phyloP scores from a whole-genome alignment of 2,329 filamentous ascomycete genomes.

The Botrytis hyacinthi region DNA sequence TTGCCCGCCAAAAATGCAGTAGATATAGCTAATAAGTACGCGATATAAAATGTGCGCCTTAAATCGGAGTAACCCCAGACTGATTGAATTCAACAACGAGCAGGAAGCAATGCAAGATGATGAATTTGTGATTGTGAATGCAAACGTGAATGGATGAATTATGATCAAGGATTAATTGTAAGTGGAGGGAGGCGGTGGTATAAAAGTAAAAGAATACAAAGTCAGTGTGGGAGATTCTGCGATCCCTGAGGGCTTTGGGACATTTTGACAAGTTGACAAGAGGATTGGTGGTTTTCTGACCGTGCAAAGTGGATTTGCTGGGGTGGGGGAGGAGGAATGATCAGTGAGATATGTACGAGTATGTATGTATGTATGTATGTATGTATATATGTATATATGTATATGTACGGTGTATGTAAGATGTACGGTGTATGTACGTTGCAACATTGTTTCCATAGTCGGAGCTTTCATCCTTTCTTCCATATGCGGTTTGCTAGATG shows the following conservation, averaged over 20 bases:
- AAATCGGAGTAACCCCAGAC: slow-evolving; percentile 6
- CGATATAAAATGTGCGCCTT: neutral
- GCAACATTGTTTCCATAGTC: neutral
- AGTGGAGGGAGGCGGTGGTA: neutral
- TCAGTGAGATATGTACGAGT: neutral
- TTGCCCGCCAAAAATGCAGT: neutral
- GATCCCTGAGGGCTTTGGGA: slow-evolving; percentile 20
- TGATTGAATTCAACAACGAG: neutral
- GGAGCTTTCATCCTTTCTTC: slow-evolving; percentile 3
- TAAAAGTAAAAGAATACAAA: slow-evolving; percentile 2
- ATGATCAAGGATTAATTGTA: neutral
- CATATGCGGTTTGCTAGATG: neutral
- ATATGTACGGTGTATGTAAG: neutral
- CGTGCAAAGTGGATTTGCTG: neutral
- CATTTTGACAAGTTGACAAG: neutral
- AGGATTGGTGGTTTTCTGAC: neutral
- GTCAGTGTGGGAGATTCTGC: slow-evolving; percentile 14
- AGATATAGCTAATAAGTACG: neutral
- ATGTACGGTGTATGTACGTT: neutral
- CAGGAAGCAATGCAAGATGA: slow-evolving; percentile 14
- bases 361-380: neutral
- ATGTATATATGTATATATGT: neutral
- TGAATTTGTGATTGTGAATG: slow-evolving; percentile 9
- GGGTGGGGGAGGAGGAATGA: neutral
- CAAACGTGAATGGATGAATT: slow-evolving; percentile 1